These are phyloP conservation scores for Kitagawia praeruptora DNA, from an alignment of 129 eudicot species.

Conservation along the genomic window DNA sequence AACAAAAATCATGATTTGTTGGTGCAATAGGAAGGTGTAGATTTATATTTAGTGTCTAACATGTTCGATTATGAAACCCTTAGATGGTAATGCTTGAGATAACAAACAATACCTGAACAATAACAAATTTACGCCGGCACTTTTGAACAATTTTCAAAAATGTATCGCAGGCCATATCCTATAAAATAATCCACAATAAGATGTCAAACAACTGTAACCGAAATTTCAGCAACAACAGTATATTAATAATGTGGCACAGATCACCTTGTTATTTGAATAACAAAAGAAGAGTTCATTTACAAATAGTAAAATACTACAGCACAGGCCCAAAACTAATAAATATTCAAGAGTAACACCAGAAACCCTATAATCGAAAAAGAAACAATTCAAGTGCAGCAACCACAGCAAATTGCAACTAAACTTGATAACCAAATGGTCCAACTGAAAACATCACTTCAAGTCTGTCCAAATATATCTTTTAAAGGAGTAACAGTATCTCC, in stretches of 20 bases:
- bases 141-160: constrained; percentile 97
- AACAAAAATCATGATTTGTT: not conserved
- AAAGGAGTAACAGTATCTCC: not conserved
- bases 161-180: constrained; percentile 99
- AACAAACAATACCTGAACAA: constrained; percentile 54
- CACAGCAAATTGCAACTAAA: not conserved
- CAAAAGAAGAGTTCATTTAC: not conserved
- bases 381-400: not conserved
- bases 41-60: not conserved
- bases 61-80: not conserved
- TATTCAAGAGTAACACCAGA: not conserved
- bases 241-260: not conserved
- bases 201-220: not conserved
- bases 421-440: not conserved
- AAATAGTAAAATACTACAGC: not conserved
- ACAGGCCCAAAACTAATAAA: not conserved
- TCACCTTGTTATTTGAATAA: not conserved
- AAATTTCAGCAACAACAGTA: not conserved
- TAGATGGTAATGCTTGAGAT: not conserved
- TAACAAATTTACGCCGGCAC: constrained; percentile 94
- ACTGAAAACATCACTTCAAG: not conserved
- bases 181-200: not conserved
- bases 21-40: not conserved
- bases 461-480: not conserved
- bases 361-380: not conserved